Evolutionary conservation across 2,329 filamentous ascomycete species (phyloP).

Genomic region (Colletotrichum horii): DNA sequence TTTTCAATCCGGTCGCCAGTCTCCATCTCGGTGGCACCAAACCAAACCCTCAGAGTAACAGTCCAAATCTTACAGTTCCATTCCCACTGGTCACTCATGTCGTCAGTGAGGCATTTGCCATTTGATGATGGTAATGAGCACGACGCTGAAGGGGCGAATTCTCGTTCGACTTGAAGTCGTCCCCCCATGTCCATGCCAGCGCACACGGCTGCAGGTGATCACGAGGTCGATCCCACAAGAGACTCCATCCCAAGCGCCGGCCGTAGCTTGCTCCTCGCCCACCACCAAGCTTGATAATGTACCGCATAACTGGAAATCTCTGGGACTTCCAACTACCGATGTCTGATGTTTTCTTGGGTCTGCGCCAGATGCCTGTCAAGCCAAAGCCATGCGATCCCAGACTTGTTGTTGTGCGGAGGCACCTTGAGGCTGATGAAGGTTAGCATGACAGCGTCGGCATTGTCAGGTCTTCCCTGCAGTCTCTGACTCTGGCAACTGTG

Average conservation of each 20-base stretch:
- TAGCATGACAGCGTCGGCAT: not conserved
- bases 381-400: not conserved
- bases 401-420: not conserved
- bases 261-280: not conserved
- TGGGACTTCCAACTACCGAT: constrained; percentile 10
- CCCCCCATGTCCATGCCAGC: not conserved
- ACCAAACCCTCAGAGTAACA: not conserved
- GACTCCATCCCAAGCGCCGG: not conserved
- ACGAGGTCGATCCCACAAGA: constrained; percentile 2
- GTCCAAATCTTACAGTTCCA: not conserved
- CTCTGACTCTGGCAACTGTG: not conserved
- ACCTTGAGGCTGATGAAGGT: not conserved
- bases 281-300: not conserved
- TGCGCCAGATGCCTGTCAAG: not conserved
- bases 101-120: constrained; percentile 18
- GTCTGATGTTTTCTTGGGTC: not conserved
- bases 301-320: not conserved
- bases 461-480: not conserved
- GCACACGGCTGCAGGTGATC: constrained; percentile 8
- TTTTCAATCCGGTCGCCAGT: not conserved
- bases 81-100: constrained; percentile 8
- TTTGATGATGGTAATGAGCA: not conserved
- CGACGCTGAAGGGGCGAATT: not conserved
- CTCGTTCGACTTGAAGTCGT: not conserved
- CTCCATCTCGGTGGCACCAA: constrained; percentile 9